These are phyloP conservation scores for Beauveria rudraprayagi DNA, from an alignment of 2,329 filamentous ascomycete genomes.

Conservation along the genomic window DNA sequence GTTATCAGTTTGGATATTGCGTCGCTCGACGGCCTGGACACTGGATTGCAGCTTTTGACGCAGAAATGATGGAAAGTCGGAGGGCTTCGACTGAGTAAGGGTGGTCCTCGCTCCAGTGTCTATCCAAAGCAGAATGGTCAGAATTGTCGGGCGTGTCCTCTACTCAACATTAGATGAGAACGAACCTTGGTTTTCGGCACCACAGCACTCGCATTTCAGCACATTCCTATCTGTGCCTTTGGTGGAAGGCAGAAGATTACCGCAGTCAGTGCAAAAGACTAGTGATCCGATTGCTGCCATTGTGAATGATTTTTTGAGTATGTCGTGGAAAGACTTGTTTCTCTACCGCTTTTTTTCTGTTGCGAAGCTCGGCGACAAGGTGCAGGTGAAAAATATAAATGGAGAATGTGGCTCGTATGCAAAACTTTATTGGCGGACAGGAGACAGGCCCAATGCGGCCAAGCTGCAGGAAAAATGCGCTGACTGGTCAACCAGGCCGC, in stretches of 20 bases:
- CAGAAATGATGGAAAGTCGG: conserved; percentile 83
- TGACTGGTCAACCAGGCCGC: conserved; percentile 9
- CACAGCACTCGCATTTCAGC: conserved; percentile 78
- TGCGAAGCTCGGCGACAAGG: neutral
- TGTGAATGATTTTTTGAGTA: conserved; percentile 17
- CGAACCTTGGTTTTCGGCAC: conserved; percentile 73
- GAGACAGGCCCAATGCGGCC: neutral
- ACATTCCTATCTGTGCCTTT: conserved; percentile 68
- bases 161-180: conserved; percentile 7
- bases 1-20: conserved; percentile 68
- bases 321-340: conserved; percentile 1
- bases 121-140: conserved; percentile 23
- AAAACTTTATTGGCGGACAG: neutral
- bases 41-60: conserved; percentile 77
- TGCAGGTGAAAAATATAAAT: conserved; percentile 1
- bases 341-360: conserved; percentile 1
- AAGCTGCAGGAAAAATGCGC: neutral
- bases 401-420: neutral
- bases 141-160: neutral
- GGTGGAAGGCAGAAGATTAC: conserved; percentile 77
- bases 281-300: conserved; percentile 90
- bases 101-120: conserved; percentile 71
- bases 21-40: conserved; percentile 70
- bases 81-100: conserved; percentile 75
- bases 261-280: conserved; percentile 88